These are phyloP conservation scores for Pachysandra terminalis DNA, from an alignment of 164 flowering plant species.

Conservation along the genomic window DNA sequence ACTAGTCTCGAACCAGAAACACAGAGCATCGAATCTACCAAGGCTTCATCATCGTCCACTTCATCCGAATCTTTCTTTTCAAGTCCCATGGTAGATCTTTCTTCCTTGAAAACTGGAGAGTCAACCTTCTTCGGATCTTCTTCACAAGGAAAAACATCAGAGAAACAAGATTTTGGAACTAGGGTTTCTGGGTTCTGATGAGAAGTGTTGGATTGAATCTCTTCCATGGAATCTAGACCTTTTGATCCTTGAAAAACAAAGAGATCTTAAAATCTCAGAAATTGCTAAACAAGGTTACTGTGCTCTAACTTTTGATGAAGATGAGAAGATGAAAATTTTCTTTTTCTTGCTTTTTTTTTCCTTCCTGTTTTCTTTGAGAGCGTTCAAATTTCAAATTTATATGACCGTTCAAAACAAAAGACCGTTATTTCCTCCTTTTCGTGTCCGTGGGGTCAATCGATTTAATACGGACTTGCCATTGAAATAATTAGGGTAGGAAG, in stretches of 20 bases:
- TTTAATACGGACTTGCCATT: too few species aligned
- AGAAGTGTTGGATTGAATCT: constrained; percentile 9
- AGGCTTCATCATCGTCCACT: constrained; percentile 27
- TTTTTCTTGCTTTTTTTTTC: constrained; percentile 5
- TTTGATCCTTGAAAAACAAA: background rate
- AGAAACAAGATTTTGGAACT: constrained; percentile 15
- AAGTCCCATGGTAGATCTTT: constrained; percentile 10
- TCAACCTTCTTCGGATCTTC: constrained; percentile 13
- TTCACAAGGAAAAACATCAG: constrained; percentile 33
- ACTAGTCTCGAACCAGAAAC: constrained; percentile 54
- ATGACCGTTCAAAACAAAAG: constrained; percentile 28
- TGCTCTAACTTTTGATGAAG: too few species aligned
- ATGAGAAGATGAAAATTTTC: background rate
- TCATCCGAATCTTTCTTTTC: constrained; percentile 15
- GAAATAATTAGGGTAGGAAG: too few species aligned
- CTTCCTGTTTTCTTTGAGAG: background rate
- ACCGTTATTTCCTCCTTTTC: constrained; percentile 17
- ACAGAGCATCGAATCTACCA: constrained; percentile 53
- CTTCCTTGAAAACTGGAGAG: constrained; percentile 12
- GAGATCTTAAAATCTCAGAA: constrained; percentile 3
- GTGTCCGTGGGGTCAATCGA: background rate
- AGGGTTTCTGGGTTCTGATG: constrained; percentile 26
- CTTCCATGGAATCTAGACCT: constrained; percentile 31
- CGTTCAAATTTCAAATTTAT: constrained; percentile 31
- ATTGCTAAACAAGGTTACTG: too few species aligned